Base-by-base conservation (phyloP, 352 stramenopile species). In the Phytopythium delawarense region DNA sequence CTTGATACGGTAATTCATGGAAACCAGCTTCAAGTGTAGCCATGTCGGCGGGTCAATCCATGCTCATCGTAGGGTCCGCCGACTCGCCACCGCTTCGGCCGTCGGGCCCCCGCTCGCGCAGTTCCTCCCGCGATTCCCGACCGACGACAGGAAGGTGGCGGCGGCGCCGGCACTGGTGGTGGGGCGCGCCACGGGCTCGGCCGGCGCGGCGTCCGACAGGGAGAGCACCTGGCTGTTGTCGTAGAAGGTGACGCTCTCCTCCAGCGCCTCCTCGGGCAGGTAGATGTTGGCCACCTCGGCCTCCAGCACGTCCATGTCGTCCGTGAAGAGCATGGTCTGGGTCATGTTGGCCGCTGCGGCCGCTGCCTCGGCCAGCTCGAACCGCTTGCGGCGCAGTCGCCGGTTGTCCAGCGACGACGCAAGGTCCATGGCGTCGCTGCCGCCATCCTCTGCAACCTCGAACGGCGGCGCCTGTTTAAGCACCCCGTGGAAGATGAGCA, bases 301-400 rank as follows among this genome's bases (percentile, higher is more conserved):
- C 51, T 87, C 82, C 1, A 91, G 42, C 12, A 94, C 72, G 18
- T 75, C 72, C 8, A 67, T 11, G 45, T 91, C 82, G 65, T 92
- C 81, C 1, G 84, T 92, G 68, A 95, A 95, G 37, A 95, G 62
- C 21, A 93, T 70, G 15, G 66, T 78, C 59, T 91, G 80, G 6
- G 78, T 80, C 79, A 89, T 88, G 50, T 87, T 77, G 44, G 75
- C 79, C 0, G 67, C 46, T 0, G 63, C 75, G 5, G 76, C 78
- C 0, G 71, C 70, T 18, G 66, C 74, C 49, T 88, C 77, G 1
- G 71, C 75, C 49, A 76, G 70, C 23, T 88, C 71, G 57, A 78
- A 67, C 21, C 79, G 75, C 37, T 76, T 76, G 18, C 70, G 67
- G 0, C 77, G 65, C 56, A 69, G 61, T 15, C 79, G 67, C 11